These are phyloP conservation scores for Mucor mucedo DNA, from an alignment of 371 early-diverging fungal species.

Conservation along the genomic window DNA sequence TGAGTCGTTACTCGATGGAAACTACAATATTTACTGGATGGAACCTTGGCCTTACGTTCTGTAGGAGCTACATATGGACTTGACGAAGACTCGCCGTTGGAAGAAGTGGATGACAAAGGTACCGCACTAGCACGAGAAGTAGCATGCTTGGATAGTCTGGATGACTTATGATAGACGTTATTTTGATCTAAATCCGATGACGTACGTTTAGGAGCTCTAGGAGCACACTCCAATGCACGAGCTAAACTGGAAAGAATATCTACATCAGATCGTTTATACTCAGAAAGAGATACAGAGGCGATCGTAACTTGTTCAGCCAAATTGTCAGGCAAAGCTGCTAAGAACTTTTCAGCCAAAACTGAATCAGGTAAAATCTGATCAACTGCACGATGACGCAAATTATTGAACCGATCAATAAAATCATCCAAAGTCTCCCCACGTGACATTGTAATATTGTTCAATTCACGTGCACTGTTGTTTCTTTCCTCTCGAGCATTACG, in stretches of 20 bases:
- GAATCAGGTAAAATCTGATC: neutral
- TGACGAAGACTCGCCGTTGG: too few relatives aligned
- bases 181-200: neutral
- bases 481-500: neutral
- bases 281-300: neutral
- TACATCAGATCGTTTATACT: neutral
- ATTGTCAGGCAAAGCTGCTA: neutral
- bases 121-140: too few relatives aligned
- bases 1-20: neutral
- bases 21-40: neutral
- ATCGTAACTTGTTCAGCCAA: neutral
- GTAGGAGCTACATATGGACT: neutral
- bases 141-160: neutral
- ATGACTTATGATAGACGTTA: neutral
- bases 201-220: neutral
- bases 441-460: neutral
- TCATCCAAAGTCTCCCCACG: neutral
- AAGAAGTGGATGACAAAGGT: too few relatives aligned
- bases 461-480: neutral
- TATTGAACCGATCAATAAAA: slow-evolving; percentile 14
- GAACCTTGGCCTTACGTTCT: neutral
- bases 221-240: neutral
- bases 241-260: neutral
- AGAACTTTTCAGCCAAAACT: neutral
- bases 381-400: slow-evolving; percentile 8